phyloP scores from a whole-genome alignment of 495 filamentous ascomycete genomes.

The Penicillium cosmopolitanum region DNA sequence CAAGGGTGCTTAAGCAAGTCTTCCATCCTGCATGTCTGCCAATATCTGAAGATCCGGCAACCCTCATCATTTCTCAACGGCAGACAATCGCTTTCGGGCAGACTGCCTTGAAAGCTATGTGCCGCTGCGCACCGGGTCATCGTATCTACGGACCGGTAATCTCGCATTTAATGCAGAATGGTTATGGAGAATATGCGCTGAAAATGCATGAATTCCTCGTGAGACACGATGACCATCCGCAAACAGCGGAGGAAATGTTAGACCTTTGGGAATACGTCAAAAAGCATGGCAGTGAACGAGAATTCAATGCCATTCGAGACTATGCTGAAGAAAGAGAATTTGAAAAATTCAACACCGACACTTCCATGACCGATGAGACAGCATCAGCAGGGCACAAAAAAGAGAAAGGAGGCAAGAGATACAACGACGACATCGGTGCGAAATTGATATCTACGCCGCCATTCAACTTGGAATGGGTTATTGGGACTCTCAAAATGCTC shows the following conservation, averaged over 20 bases:
- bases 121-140: constrained; percentile 41
- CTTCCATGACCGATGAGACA: not conserved
- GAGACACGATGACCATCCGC: constrained; percentile 53
- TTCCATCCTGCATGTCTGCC: constrained; percentile 21
- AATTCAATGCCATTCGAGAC: constrained; percentile 26
- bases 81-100: constrained; percentile 19
- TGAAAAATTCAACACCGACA: not conserved
- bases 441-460: constrained; percentile 72
- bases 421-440: constrained; percentile 66
- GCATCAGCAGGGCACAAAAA: not conserved
- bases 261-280: constrained; percentile 47
- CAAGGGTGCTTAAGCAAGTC: constrained; percentile 38
- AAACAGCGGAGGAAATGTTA: constrained; percentile 36
- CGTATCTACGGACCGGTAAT: constrained; percentile 66
- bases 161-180: constrained; percentile 53
- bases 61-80: constrained; percentile 4
- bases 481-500: constrained; percentile 65
- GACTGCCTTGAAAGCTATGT: constrained; percentile 54
- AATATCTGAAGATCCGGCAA: constrained; percentile 6
- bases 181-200: constrained; percentile 52
- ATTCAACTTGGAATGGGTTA: constrained; percentile 65
- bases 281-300: constrained; percentile 31
- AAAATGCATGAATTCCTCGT: constrained; percentile 64
- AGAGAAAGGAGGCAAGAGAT: constrained; percentile 1
- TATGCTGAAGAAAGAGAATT: constrained; percentile 24